A percentile compares a stretch with the other conserved stretches of the same genome.
These are phyloP conservation scores for Omphalotus guepiniiformis DNA, from an alignment of 768 basidiomycete genomes.

Conservation along the genomic window DNA sequence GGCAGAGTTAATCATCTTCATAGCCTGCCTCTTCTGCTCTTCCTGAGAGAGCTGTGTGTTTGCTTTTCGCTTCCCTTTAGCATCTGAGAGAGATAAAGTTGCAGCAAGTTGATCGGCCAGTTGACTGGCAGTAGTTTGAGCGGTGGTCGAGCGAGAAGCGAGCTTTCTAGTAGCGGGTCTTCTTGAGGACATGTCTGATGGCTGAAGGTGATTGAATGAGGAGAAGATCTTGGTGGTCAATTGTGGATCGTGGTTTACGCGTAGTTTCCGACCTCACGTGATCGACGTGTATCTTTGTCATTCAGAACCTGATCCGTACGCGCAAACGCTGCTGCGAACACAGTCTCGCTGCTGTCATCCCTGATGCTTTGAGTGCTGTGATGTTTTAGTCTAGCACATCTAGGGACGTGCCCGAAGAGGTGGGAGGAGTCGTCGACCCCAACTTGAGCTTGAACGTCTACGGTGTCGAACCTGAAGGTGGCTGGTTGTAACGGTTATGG, in stretches of 20 bases:
- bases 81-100: conserved; percentile 22
- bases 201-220: too few species aligned
- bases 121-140: too few species aligned
- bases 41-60: conserved; percentile 22
- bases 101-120: conserved; percentile 27
- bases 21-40: conserved; percentile 40
- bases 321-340: too few species aligned
- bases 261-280: too few species aligned
- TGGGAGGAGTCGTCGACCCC: conserved; percentile 43
- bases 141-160: too few species aligned
- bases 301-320: too few species aligned
- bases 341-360: conserved; percentile 8
- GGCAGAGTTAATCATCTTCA: conserved; percentile 61
- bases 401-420: conserved; percentile 45
- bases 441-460: conserved; percentile 42
- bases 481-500: too few species aligned
- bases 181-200: too few species aligned
- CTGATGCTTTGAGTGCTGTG: conserved; percentile 13
- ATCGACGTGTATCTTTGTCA: too few species aligned
- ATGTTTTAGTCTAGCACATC: conserved; percentile 22
- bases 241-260: too few species aligned
- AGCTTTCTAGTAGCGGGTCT: too few species aligned
- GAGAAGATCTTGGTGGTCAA: too few species aligned
- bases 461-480: conserved; percentile 41
- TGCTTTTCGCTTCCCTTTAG: conserved; percentile 29